These are phyloP conservation scores for Protomyces inundatus DNA, from an alignment of 1,139 yeast genomes.

Conservation along the genomic window DNA sequence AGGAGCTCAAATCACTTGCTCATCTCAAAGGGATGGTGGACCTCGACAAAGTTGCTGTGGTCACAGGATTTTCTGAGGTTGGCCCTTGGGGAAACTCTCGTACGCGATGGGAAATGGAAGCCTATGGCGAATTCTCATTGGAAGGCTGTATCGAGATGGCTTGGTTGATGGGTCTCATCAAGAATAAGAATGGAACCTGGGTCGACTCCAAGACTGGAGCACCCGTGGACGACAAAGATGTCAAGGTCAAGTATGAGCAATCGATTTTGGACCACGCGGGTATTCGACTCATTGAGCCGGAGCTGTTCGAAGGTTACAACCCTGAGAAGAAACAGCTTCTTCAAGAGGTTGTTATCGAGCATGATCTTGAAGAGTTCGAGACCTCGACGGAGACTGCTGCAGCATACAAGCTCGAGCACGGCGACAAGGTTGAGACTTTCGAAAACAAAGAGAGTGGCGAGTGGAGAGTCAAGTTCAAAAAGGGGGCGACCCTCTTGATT, in stretches of 20 bases:
- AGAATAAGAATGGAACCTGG: conserved; percentile 94
- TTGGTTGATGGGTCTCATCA: conserved; percentile 97
- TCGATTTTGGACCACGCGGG: conserved; percentile 88
- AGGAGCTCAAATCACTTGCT: conserved; percentile 62
- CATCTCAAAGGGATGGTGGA: conserved; percentile 83
- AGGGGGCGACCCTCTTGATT: conserved; percentile 85
- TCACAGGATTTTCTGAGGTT: conserved; percentile 96
- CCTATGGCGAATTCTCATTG: conserved; percentile 87
- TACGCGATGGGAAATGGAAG: conserved; percentile 99
- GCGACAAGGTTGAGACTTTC: conserved; percentile 86
- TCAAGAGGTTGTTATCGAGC: conserved; percentile 94
- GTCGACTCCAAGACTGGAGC: conserved; percentile 87
- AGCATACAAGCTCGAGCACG: conserved; percentile 89
- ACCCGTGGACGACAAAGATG: conserved; percentile 91
- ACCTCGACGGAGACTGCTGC: conserved; percentile 92
- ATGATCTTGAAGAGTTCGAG: conserved; percentile 92
- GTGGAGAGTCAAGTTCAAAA: conserved; percentile 79
- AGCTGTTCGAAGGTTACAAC: conserved; percentile 85
- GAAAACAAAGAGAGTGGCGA: conserved; percentile 87
- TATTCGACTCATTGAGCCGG: conserved; percentile 94
- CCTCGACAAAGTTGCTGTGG: conserved; percentile 83
- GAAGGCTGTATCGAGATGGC: conserved; percentile 99
- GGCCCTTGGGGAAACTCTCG: conserved; percentile 99
- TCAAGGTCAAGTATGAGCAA: conserved; percentile 84
- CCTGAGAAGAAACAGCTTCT: conserved; percentile 87